Percentiles rank a stretch among this genome's conserved stretches.
Conservation (phyloP, 2,329 filamentous ascomycete species). For the Grosmannia serpens region DNA sequence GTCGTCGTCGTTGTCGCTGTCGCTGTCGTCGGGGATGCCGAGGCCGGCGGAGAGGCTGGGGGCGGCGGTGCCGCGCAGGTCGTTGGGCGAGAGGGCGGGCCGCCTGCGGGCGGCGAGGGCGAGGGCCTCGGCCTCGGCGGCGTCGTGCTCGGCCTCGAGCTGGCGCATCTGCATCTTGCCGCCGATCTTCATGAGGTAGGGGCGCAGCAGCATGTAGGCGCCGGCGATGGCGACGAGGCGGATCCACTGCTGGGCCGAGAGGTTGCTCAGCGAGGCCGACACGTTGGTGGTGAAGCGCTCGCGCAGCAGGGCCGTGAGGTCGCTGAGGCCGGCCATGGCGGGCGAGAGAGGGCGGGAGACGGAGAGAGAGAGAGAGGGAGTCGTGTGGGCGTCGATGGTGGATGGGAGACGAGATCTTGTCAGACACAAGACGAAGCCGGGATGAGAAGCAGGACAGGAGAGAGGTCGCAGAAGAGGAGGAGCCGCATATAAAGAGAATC, state of each 20-base stretch:
- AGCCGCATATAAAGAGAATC: neutral
- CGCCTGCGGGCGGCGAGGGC: slow-evolving; percentile 28
- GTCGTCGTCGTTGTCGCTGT: slow-evolving; percentile 30
- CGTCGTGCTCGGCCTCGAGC: slow-evolving; percentile 47
- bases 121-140: slow-evolving; percentile 27
- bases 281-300: slow-evolving; percentile 37
- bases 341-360: neutral
- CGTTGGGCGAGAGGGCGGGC: slow-evolving; percentile 45
- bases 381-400: neutral
- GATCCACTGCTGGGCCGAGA: slow-evolving; percentile 46
- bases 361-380: neutral
- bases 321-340: slow-evolving; percentile 17
- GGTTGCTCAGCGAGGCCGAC: slow-evolving; percentile 32
- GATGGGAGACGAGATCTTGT: neutral
- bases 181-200: slow-evolving; percentile 59
- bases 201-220: slow-evolving; percentile 61
- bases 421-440: neutral
- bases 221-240: slow-evolving; percentile 62
- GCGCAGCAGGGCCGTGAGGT: slow-evolving; percentile 14
- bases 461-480: neutral
- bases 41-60: slow-evolving; percentile 23
- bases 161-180: slow-evolving; percentile 51
- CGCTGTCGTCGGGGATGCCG: slow-evolving; percentile 40
- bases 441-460: neutral
- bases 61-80: slow-evolving; percentile 31